A percentile compares a stretch with the other conserved stretches of the same genome.
phyloP scores from a whole-genome alignment of 1,284 basidiomycete genomes.

The Cryptococcus sp. region DNA sequence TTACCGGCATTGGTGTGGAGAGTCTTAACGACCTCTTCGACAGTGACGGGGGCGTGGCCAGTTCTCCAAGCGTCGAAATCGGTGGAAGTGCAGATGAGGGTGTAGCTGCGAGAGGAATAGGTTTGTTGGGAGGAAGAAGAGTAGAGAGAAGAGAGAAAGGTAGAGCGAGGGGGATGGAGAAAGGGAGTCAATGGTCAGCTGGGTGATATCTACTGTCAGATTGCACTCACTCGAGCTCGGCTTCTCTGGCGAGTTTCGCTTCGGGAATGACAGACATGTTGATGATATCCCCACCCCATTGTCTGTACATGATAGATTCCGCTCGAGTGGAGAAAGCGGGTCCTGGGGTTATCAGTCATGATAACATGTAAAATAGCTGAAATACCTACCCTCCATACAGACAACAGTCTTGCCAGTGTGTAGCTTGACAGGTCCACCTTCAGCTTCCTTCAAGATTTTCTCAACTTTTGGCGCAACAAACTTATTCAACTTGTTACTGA shows the following conservation, averaged over 20 bases:
- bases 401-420: constrained; percentile 81
- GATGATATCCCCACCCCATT: constrained; percentile 89
- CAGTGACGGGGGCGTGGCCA: constrained; percentile 73
- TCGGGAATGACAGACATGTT: constrained; percentile 94
- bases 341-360: constrained; percentile 15
- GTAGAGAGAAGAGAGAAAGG: not conserved
- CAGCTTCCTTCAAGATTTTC: constrained; percentile 57
- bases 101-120: constrained; percentile 59
- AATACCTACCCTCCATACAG: constrained; percentile 94
- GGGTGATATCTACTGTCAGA: not conserved
- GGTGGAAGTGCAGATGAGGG: constrained; percentile 81
- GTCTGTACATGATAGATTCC: constrained; percentile 89
- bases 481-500: constrained; percentile 60
- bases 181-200: not conserved
- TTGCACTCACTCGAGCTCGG: constrained; percentile 71
- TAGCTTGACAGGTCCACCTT: constrained; percentile 58
- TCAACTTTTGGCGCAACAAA: constrained; percentile 66
- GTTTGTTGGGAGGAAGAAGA: not conserved
- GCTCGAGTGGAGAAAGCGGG: constrained; percentile 69
- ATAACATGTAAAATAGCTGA: not conserved
- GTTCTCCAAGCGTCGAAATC: constrained; percentile 89
- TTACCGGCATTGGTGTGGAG: constrained; percentile 79
- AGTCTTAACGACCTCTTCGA: constrained; percentile 76
- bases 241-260: constrained; percentile 91
- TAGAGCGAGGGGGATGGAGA: not conserved